Conservation (phyloP, 2,329 filamentous ascomycete genomes). For the Ophidiomyces ophidiicola region DNA sequence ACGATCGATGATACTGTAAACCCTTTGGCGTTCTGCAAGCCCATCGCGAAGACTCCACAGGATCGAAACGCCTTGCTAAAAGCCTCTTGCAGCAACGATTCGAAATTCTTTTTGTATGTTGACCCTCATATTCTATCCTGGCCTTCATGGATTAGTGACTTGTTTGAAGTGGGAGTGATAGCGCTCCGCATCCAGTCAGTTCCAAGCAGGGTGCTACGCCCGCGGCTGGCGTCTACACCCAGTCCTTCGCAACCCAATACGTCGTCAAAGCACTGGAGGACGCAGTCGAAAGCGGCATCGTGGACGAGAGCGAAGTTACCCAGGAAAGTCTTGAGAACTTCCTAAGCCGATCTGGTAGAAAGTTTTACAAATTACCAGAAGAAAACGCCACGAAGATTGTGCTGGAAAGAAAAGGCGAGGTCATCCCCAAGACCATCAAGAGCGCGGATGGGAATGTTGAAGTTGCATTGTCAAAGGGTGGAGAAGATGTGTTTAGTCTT, state of each 20-base stretch:
- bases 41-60: constrained; percentile 57
- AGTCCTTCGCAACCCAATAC: constrained; percentile 46
- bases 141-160: neutral
- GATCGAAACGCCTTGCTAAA: constrained; percentile 61
- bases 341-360: constrained; percentile 44
- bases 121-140: neutral
- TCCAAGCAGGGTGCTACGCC: constrained; percentile 39
- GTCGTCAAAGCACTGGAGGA: constrained; percentile 48
- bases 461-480: constrained; percentile 27
- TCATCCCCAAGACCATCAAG: constrained; percentile 39
- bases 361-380: constrained; percentile 46
- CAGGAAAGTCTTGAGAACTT: constrained; percentile 46
- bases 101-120: constrained; percentile 49
- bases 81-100: constrained; percentile 41
- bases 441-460: constrained; percentile 41
- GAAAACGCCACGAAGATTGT: constrained; percentile 37
- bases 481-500: constrained; percentile 13
- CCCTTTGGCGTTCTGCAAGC: constrained; percentile 70
- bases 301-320: constrained; percentile 44
- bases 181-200: constrained; percentile 50
- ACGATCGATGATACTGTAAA: constrained; percentile 61
- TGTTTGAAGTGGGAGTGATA: constrained; percentile 42
- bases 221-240: constrained; percentile 51
- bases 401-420: constrained; percentile 39
- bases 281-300: constrained; percentile 42